A percentile compares a stretch with the other conserved stretches of the same genome.
phyloP scores from a whole-genome alignment of 164 flowering plant genomes.

The Vitis cinerea region DNA sequence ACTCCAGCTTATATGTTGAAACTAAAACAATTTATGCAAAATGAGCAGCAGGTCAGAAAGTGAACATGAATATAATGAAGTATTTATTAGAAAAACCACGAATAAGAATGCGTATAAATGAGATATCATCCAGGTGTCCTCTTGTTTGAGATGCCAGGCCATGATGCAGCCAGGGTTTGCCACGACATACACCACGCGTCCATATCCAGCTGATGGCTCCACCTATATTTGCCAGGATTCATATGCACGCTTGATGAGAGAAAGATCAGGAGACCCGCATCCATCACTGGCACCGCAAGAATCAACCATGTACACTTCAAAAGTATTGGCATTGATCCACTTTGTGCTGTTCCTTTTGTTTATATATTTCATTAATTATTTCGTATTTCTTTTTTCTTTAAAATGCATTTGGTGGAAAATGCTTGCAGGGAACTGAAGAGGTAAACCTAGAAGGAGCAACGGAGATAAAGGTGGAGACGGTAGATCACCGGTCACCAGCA shows the following conservation, averaged over 20 bases:
- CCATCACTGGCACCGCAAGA: too few species aligned
- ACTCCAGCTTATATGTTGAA: too few species aligned
- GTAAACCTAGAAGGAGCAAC: conserved; percentile 21
- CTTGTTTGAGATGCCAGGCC: not conserved
- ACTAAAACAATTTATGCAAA: too few species aligned
- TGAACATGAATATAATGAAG: too few species aligned
- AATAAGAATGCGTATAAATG: not conserved
- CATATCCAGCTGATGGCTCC: not conserved
- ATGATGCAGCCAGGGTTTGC: not conserved
- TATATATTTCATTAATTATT: not conserved
- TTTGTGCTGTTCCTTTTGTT: not conserved
- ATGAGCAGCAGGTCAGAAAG: too few species aligned
- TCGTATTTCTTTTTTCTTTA: not conserved
- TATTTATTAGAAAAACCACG: not conserved
- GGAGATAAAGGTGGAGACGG: conserved; percentile 40
- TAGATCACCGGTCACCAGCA: conserved; percentile 29
- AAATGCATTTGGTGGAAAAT: not conserved
- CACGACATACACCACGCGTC: not conserved
- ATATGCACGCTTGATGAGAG: too few species aligned
- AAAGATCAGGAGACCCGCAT: too few species aligned
- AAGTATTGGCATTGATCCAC: not conserved
- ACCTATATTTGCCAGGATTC: not conserved
- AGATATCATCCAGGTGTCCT: too few species aligned
- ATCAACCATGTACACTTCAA: conserved; percentile 5
- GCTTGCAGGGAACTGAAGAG: conserved; percentile 22